Evolutionary conservation across 345 rosid genomes (phyloP).

Genomic region (Balakata baccata): DNA sequence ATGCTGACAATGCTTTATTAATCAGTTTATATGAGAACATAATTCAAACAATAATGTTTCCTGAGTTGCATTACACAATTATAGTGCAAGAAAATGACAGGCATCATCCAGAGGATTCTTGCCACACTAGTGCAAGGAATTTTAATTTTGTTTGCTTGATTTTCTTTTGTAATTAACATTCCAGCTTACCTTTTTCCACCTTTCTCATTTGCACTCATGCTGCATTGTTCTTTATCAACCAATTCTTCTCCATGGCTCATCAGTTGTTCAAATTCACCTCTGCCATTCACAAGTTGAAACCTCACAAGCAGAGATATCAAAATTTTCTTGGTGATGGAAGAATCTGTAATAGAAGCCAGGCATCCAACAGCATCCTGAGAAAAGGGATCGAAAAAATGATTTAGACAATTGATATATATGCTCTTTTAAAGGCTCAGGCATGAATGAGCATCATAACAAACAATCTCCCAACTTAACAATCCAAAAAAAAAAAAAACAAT

Average conservation of each 20-base stretch:
- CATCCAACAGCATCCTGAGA: constrained; percentile 78
- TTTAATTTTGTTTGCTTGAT: neutral
- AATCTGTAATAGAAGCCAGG: constrained; percentile 74
- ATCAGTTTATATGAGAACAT: neutral
- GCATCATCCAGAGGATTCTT: neutral
- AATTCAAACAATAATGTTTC: neutral
- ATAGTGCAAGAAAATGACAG: neutral
- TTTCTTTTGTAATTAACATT: neutral
- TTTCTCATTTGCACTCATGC: constrained; percentile 30
- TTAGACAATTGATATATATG: neutral
- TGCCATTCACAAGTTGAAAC: constrained; percentile 46
- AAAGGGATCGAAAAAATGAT: constrained; percentile 22
- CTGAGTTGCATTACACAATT: neutral
- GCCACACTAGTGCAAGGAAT: neutral
- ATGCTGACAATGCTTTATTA: neutral
- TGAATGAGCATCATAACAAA: neutral
- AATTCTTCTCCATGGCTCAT: constrained; percentile 28
- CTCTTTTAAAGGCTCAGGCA: neutral
- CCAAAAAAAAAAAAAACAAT: neutral
- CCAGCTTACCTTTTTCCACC: constrained; percentile 48
- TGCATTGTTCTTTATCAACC: constrained; percentile 36
- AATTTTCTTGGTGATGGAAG: constrained; percentile 58
- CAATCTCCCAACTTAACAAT: neutral
- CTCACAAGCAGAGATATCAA: constrained; percentile 55
- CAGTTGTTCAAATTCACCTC: constrained; percentile 39